Conservation (phyloP, 192 early-diverging fungal species). For the Geranomyces michiganensis region DNA sequence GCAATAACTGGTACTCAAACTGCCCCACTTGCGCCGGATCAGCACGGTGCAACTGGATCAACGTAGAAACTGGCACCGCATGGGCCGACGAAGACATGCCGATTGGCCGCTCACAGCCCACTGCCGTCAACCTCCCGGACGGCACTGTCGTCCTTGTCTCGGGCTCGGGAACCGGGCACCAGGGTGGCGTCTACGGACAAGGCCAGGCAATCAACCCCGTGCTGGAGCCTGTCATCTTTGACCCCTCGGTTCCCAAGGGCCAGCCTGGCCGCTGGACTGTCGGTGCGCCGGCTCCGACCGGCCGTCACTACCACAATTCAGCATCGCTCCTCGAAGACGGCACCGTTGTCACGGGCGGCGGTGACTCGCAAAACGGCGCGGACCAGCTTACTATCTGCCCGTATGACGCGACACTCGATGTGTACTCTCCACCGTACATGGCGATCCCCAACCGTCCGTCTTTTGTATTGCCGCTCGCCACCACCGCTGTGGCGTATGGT, state of each 20-base stretch:
- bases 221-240: constrained; percentile 38
- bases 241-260: constrained; percentile 24
- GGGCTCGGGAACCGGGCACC: constrained; percentile 23
- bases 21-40: constrained; percentile 24
- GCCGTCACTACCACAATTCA: constrained; percentile 37
- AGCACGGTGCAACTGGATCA: constrained; percentile 26
- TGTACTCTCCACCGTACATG: constrained; percentile 27
- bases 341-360: constrained; percentile 47
- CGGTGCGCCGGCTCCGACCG: constrained; percentile 16
- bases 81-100: constrained; percentile 39
- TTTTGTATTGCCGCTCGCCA: background rate
- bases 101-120: constrained; percentile 14
- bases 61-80: constrained; percentile 2
- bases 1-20: constrained; percentile 25
- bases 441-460: constrained; percentile 35
- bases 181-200: constrained; percentile 24
- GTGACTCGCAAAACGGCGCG: constrained; percentile 46
- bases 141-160: constrained; percentile 21
- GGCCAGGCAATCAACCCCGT: constrained; percentile 15
- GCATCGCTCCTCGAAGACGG: constrained; percentile 39
- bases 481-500: constrained; percentile 5
- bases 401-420: constrained; percentile 3
- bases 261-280: constrained; percentile 18
- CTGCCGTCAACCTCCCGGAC: constrained; percentile 30
- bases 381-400: constrained; percentile 9